Conservation (phyloP, 352 stramenopile species). For the Phytophthora lateralis region DNA sequence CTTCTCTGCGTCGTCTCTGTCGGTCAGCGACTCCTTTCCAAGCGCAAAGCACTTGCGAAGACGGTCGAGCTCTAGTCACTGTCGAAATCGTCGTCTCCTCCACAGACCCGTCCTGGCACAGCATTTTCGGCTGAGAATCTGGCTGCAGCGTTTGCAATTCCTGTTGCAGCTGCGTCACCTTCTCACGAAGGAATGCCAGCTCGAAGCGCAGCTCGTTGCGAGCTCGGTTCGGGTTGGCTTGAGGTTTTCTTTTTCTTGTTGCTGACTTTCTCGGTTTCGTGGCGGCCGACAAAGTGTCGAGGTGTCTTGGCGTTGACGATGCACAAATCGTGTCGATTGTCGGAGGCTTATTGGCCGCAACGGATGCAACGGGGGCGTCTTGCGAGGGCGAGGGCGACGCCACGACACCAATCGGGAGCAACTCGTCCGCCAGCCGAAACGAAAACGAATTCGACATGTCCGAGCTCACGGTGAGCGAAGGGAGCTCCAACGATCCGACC, state of each 20-base stretch:
- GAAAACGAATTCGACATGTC: conserved; percentile 25
- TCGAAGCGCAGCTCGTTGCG: conserved; percentile 63
- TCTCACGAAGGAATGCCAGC: conserved; percentile 69
- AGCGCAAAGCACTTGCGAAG: conserved; percentile 30
- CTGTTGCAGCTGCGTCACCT: conserved; percentile 61
- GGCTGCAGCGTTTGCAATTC: conserved; percentile 53
- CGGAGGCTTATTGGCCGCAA: conserved; percentile 8
- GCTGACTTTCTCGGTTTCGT: conserved; percentile 15
- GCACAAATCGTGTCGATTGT: background rate
- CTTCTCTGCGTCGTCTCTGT: conserved; percentile 40
- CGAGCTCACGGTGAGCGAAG: conserved; percentile 19
- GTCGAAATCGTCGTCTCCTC: conserved; percentile 9
- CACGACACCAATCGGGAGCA: conserved; percentile 1
- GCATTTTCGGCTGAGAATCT: conserved; percentile 3
- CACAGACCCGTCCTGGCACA: conserved; percentile 16
- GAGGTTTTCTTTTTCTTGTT: conserved; percentile 34
- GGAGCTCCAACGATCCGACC: conserved; percentile 11
- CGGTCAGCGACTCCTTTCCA: conserved; percentile 38
- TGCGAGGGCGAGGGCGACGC: conserved; percentile 3
- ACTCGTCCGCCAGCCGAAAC: conserved; percentile 11
- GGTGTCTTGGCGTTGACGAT: background rate
- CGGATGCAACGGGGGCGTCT: conserved; percentile 1
- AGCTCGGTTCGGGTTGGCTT: conserved; percentile 35
- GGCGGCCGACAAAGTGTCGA: background rate
- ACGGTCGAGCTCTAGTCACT: conserved; percentile 12